A percentile compares a stretch with the other conserved stretches of the same genome.
Evolutionary conservation across 2,329 filamentous ascomycete genomes (phyloP).

Genomic region (Phyllosticta capitalensis): DNA sequence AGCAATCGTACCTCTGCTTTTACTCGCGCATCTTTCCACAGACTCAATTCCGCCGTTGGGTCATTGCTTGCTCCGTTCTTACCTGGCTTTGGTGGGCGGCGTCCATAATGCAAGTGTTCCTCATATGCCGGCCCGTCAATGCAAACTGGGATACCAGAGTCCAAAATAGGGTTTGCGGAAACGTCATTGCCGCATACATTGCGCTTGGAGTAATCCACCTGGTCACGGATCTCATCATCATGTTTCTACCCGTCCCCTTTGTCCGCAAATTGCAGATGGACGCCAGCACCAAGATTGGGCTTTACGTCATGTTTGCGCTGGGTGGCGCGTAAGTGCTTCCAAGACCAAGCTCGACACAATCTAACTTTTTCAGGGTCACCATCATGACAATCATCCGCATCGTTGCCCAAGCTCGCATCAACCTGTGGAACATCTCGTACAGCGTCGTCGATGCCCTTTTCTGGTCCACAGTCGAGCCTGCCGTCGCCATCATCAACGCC

Average conservation of each 20-base stretch:
- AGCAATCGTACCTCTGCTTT: constrained; percentile 6
- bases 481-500: constrained; percentile 30
- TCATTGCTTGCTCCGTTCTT: constrained; percentile 5
- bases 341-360: not conserved
- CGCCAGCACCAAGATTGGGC: constrained; percentile 9
- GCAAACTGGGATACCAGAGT: constrained; percentile 28
- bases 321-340: constrained; percentile 11
- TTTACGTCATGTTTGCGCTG: constrained; percentile 10
- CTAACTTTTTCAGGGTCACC: constrained; percentile 21
- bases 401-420: constrained; percentile 23
- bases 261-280: constrained; percentile 12
- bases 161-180: constrained; percentile 24
- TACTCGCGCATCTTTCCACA: constrained; percentile 3
- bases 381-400: constrained; percentile 30
- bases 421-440: constrained; percentile 28
- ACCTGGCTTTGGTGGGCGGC: constrained; percentile 8
- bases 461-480: constrained; percentile 31
- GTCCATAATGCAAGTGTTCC: constrained; percentile 15
- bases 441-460: constrained; percentile 26
- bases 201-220: constrained; percentile 12
- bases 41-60: not conserved
- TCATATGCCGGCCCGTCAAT: constrained; percentile 31
- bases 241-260: constrained; percentile 12
- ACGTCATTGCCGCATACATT: constrained; percentile 15
- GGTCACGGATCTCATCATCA: constrained; percentile 12